phyloP scores from a whole-genome alignment of 2,329 filamentous ascomycete genomes.

The Fusarium sarcochroum region DNA sequence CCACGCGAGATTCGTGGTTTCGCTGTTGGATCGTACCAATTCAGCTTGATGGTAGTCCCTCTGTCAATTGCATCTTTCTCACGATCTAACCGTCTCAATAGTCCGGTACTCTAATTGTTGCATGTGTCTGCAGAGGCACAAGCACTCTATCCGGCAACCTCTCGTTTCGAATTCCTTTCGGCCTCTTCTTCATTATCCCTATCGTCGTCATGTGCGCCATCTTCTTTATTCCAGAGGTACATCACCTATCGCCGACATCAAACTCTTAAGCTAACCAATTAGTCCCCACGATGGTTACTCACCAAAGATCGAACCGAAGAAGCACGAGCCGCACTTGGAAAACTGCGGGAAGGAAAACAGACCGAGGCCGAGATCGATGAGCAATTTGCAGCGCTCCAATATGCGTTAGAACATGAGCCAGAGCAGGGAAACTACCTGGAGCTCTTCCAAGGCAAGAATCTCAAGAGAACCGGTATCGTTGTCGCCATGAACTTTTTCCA shows the following conservation, averaged over 20 bases:
- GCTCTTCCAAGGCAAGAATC: slow-evolving; percentile 26
- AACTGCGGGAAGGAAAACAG: slow-evolving; percentile 28
- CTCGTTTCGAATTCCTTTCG: slow-evolving; percentile 38
- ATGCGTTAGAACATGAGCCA: slow-evolving; percentile 25
- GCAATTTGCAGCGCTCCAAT: slow-evolving; percentile 31
- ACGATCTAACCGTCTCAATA: not conserved
- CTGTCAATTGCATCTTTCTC: not conserved
- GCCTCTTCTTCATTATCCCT: slow-evolving; percentile 41
- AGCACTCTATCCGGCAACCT: slow-evolving; percentile 31
- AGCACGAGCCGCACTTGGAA: slow-evolving; percentile 20
- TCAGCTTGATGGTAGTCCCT: slow-evolving; percentile 43
- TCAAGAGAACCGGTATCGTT: slow-evolving; percentile 27
- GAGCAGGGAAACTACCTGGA: slow-evolving; percentile 33
- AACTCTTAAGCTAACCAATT: not conserved
- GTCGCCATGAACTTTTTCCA: slow-evolving; percentile 27
- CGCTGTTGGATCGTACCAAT: slow-evolving; percentile 53
- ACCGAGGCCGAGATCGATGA: slow-evolving; percentile 35
- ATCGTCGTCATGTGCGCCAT: slow-evolving; percentile 21
- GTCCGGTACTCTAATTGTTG: slow-evolving; percentile 44
- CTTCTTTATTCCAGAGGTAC: slow-evolving; percentile 41
- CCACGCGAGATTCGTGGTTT: slow-evolving; percentile 51
- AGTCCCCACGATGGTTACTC: slow-evolving; percentile 44
- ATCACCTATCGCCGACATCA: accelerated
- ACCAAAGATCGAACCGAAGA: slow-evolving; percentile 39
- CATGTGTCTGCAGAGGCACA: slow-evolving; percentile 40